Base-by-base conservation (phyloP, 73 alveolate species). In the Chromera velia region DNA sequence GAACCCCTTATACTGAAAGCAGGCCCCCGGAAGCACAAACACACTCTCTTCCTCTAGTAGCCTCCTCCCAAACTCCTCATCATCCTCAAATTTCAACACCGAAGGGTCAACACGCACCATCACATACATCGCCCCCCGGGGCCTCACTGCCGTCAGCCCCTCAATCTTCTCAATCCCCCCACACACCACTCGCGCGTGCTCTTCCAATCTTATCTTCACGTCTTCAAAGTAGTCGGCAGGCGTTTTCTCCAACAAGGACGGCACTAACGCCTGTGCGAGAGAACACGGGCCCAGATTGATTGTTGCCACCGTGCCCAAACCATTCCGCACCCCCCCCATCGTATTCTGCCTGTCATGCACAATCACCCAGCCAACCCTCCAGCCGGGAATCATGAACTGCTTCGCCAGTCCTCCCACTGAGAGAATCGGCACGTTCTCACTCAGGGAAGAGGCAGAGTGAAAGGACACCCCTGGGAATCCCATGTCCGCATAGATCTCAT, bases 61-160 rank as follows among this genome's bases (percentile, higher is more conserved):
- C 29, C 76, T 68, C 80, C 84, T 82, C 81, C 93, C 78, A 81
- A 88, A 88, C 32, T 88, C 90, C 18, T 82, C 79, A 77, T 88
- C 93, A 66, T 82, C 86, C 0, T 67, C 73, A 32, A 88, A 34
- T 18, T 72, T 65, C 70, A 88, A 82, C 66, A 76, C 73, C 0
- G 73, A 82, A 28, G 55, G 26, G 30, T 83, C 88, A 29, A 88
- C 84, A 32, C 72, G 72, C 30, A 83, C 79, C 88, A 88, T 82
- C 90, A 82, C 84, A 79, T 88, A 88, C 90, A 88, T 88, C 28
- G 93, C 93, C 31, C 90, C 93, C 31, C 75, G 64, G 0, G 85
- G 88, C 46, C 49, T 75, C 40, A 88, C 70, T 1, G 90, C 90
- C 34, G 24, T 49, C 18, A 88, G 24, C 1, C 93, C 93, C 28